Evolutionary conservation across 106 monocot species (phyloP).

Genomic region (Platanthera zijinensis): DNA sequence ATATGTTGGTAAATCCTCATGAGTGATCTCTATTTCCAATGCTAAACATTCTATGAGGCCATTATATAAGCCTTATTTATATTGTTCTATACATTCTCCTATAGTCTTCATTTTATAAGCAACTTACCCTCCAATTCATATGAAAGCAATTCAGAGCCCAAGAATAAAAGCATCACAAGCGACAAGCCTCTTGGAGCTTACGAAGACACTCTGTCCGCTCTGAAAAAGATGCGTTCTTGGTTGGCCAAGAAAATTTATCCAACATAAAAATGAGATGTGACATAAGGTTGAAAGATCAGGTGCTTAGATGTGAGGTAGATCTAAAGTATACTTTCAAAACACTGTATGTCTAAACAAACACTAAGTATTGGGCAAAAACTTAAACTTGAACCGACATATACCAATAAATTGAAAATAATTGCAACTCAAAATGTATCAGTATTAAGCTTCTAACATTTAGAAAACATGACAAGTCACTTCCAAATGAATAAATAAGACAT

Average conservation of each 20-base stretch:
- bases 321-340: background rate
- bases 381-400: background rate
- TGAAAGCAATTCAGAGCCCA: too few species aligned
- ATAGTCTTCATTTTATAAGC: too few species aligned
- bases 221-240: constrained; percentile 71
- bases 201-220: constrained; percentile 76
- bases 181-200: constrained; percentile 75
- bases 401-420: background rate
- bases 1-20: too few species aligned
- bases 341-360: background rate
- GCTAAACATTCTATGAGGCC: too few species aligned
- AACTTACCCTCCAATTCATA: too few species aligned
- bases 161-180: constrained; percentile 71
- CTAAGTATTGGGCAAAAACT: background rate
- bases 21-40: too few species aligned
- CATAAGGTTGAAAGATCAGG: background rate
- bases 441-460: too few species aligned
- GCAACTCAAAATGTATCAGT: background rate
- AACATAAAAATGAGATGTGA: background rate
- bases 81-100: too few species aligned
- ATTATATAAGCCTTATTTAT: too few species aligned
- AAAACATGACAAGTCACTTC: too few species aligned
- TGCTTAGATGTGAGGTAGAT: background rate
- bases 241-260: constrained; percentile 28
- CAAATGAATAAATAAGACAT: too few species aligned